Conservation (phyloP, 176 grass and related monocot species). For the Zoysia pacifica region DNA sequence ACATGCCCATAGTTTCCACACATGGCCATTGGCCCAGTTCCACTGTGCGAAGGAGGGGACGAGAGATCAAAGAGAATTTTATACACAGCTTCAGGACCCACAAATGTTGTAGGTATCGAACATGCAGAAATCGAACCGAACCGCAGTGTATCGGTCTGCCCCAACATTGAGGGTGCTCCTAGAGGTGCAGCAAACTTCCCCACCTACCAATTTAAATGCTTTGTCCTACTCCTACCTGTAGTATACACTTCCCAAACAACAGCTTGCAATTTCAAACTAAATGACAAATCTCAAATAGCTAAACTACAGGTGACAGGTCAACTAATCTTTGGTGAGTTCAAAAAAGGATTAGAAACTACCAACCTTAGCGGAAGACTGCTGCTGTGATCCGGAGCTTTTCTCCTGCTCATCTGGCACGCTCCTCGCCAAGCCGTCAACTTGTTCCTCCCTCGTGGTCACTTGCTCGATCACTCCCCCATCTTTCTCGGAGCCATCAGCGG, state of each 20-base stretch:
- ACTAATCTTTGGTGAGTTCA: constrained; percentile 15
- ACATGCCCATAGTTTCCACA: no score
- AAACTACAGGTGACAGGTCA: constrained; percentile 29
- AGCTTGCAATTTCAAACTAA: constrained; percentile 27
- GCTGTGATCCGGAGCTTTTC: constrained; percentile 14
- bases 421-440: constrained; percentile 14
- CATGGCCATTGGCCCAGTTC: no score
- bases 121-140: no score
- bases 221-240: constrained; percentile 4
- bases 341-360: background rate
- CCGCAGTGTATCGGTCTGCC: no score
- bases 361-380: constrained; percentile 46
- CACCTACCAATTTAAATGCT: constrained; percentile 32
- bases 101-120: no score
- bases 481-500: background rate
- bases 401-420: background rate
- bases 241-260: constrained; percentile 27
- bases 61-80: no score
- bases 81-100: no score
- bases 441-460: background rate
- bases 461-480: constrained; percentile 36
- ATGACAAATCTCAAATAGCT: constrained; percentile 24
- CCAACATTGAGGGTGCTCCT: no score
- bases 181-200: constrained; percentile 20
- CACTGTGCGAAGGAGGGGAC: no score